Base-by-base conservation (phyloP, 2,329 filamentous ascomycete genomes). In the Xylaria digitata region DNA sequence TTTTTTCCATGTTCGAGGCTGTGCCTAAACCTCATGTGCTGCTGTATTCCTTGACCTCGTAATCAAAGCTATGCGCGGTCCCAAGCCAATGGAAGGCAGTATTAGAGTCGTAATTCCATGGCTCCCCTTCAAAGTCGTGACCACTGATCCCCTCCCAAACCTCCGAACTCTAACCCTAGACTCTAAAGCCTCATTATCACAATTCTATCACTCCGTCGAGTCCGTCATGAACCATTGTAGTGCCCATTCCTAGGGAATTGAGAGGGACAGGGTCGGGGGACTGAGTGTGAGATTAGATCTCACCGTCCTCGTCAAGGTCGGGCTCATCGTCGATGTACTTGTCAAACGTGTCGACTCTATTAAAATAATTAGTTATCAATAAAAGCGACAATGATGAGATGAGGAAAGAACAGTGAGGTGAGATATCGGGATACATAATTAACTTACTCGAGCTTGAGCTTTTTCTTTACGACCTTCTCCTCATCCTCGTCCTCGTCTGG, bases 401-500 rank as follows among this genome's bases (percentile, higher is more conserved):
- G 11, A 40, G 37, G 37, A 15, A 40, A 32, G 8, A 57, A 17
- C 15, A 21, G 7, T 9, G 11, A 34, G 30, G 15, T 19, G 17
- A 21, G 30, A 42, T 19, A 1, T 19, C 23, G 9, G 15, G 9
- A 40, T 50, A 26, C 0, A 19, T 13, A 37, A 30, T 55, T 2
- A 8, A 65, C 68, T 56, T 69, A 70, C 68, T 67, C 63, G 0
- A 50, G 9, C 68, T 70, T 70, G 19, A 49, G 15, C 32, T 69
- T 69, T 59, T 70, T 70, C 17, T 46, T n/a, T n/a, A n/a, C 0
- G 13, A 19, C 1, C 37, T 65, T 48, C 34, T 56, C 26, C 1
- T 37, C 65, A 0, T 65, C 55, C 3, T 69, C 66, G 3, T 70
- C 68, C 6, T 53, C 42, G 4, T 66, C 48, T 55, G 0, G 2